A percentile compares a stretch with the other conserved stretches of the same genome.
Conservation (phyloP, 75 land plant genomes). For the Adiantum capillusveneris region DNA sequence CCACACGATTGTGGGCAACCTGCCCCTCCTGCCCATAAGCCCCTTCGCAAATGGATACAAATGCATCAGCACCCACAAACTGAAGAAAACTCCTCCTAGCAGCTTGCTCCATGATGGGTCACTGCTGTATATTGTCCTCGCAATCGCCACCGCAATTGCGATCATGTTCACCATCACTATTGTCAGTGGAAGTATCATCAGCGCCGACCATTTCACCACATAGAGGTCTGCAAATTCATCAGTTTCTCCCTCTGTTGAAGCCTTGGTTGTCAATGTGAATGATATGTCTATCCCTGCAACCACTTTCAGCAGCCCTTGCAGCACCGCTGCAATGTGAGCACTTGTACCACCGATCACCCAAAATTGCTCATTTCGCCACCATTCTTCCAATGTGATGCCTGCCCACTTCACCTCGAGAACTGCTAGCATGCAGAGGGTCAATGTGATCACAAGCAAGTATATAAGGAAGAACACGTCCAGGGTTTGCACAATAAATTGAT, state of each 20-base stretch:
- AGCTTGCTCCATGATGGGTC: slow-evolving; percentile 55
- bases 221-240: slow-evolving; percentile 53
- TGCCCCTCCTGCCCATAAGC: slow-evolving; percentile 52
- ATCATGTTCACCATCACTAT: slow-evolving; percentile 50
- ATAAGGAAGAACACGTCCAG: slow-evolving; percentile 15
- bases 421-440: slow-evolving; percentile 37
- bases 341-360: slow-evolving; percentile 66
- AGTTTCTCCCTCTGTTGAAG: slow-evolving; percentile 34
- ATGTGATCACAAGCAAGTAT: slow-evolving; percentile 29
- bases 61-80: slow-evolving; percentile 61
- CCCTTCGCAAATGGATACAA: slow-evolving; percentile 70
- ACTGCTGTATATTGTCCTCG: slow-evolving; percentile 52
- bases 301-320: slow-evolving; percentile 50
- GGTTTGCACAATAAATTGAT: slow-evolving; percentile 60
- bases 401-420: too few relatives aligned
- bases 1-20: slow-evolving; percentile 54
- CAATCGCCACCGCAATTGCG: slow-evolving; percentile 59
- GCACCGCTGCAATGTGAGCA: slow-evolving; percentile 52
- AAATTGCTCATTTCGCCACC: slow-evolving; percentile 66
- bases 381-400: slow-evolving; percentile 42
- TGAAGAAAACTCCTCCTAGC: slow-evolving; percentile 63
- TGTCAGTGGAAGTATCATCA: slow-evolving; percentile 51
- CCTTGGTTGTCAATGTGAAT: slow-evolving; percentile 54
- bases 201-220: slow-evolving; percentile 45
- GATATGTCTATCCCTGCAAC: too few relatives aligned